Base-by-base conservation (phyloP, 108 stramenopile species). In the Phaeodactylum tricornutum region DNA sequence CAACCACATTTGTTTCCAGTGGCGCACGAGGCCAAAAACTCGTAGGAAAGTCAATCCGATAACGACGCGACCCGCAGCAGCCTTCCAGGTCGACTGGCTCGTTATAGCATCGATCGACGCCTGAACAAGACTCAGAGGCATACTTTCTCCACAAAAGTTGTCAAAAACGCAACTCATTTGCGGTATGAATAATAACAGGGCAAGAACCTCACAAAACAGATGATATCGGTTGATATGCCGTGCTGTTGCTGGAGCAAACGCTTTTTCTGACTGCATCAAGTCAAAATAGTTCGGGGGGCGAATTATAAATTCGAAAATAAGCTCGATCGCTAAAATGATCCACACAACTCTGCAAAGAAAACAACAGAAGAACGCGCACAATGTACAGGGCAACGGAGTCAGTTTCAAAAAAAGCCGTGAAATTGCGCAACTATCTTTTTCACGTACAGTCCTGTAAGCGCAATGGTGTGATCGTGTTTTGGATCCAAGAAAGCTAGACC, bases 11-110 rank as follows among this genome's bases (percentile, higher is more conserved):
- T 71, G 59, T 43, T 57, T 64, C 84, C 82, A 86, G 43, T 91
- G 89, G 19, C 89, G 79, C 20, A 91, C 72, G 19, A 84, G 49
- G 12, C 79, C 81, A 69, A 91, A 91, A 11, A 91, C 62, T 33
- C 89, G 66, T 25, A 91, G 62, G 8, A 67, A 66, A 36, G 80
- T 35, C 17, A 75, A 39, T 20, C 67, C 80, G 19, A 78, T 41
- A 36, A 60, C 76, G 1, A 65, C 50, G 7, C 67, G 50, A 1
- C 89, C 89, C 23, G 45, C 55, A 26, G 74, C 58, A 6, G 72
- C 50, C 8, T 85, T 35, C 19, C 7, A 1, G 14, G 43, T 1
- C 8, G 59, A 56, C 5, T 71, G 61, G 4, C 78, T 66, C 12
- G 35, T 26, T 0, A 72, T 43, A 16, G 66, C 55, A 2, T 53